phyloP scores from a whole-genome alignment of 2,329 filamentous ascomycete species.

The Trichoderma citrinoviride region DNA sequence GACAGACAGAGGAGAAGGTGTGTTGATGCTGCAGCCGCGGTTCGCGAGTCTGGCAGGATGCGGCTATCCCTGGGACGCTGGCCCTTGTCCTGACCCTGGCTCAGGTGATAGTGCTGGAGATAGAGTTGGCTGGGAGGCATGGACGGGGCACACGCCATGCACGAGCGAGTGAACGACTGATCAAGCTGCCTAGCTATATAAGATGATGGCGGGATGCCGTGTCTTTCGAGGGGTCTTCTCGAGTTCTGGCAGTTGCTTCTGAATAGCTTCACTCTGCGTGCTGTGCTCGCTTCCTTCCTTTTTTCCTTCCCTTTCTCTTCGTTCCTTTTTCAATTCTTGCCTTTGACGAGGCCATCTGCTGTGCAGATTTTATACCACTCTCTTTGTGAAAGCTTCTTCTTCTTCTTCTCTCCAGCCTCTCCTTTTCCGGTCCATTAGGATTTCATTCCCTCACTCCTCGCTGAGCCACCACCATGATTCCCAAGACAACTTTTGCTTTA shows the following conservation, averaged over 20 bases:
- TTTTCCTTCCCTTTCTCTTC: slow-evolving; percentile 10
- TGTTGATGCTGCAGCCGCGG: neutral
- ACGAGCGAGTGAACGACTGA: too few relatives aligned
- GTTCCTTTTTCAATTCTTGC: slow-evolving; percentile 20
- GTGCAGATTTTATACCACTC: slow-evolving; percentile 23
- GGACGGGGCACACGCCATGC: too few relatives aligned
- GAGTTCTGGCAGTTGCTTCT: slow-evolving; percentile 7
- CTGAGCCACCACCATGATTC: slow-evolving; percentile 11
- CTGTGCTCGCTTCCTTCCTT: slow-evolving; percentile 19
- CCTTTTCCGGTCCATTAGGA: neutral
- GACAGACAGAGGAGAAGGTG: neutral
- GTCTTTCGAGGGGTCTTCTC: neutral
- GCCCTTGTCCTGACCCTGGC: too few relatives aligned
- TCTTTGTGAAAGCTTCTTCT: slow-evolving; percentile 4
- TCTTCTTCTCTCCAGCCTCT: neutral
- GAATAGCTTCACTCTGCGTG: slow-evolving; percentile 24
- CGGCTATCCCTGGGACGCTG: neutral
- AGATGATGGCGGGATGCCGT: neutral
- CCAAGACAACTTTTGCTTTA: slow-evolving; percentile 3
- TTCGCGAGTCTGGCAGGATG: neutral
- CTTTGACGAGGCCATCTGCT: slow-evolving; percentile 26
- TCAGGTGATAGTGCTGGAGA: too few relatives aligned
- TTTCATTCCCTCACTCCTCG: neutral
- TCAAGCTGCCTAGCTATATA: neutral
- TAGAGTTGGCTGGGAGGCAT: too few relatives aligned